These are phyloP conservation scores for Hymenoscyphus infarciens DNA, from an alignment of 2,329 filamentous ascomycete genomes.

Conservation along the genomic window DNA sequence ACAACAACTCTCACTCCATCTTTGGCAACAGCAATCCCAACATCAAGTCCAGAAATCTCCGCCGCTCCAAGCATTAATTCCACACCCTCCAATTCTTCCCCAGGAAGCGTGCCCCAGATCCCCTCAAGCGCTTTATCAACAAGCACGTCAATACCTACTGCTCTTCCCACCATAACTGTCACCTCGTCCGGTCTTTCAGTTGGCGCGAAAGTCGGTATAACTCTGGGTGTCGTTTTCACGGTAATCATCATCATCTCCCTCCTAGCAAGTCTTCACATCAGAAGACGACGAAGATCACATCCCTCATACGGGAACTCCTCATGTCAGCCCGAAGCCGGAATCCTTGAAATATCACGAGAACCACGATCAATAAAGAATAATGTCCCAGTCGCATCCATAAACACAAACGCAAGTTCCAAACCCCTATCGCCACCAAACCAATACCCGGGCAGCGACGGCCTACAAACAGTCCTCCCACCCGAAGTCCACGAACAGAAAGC, in stretches of 20 bases:
- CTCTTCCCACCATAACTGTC: background rate
- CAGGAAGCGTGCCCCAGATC: background rate
- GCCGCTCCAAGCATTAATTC: background rate
- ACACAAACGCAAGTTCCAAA: background rate
- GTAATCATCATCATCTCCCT: slow-evolving; percentile 1
- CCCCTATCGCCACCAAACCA: background rate
- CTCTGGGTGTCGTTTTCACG: slow-evolving; percentile 7
- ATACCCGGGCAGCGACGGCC: slow-evolving; percentile 9
- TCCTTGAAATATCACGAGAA: slow-evolving; percentile 12
- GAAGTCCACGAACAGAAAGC: slow-evolving; percentile 7
- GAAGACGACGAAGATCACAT: slow-evolving; percentile 7
- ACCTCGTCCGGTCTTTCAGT: slow-evolving; percentile 11
- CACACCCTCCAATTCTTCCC: background rate
- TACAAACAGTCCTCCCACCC: slow-evolving; percentile 8
- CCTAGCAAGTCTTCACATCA: slow-evolving; percentile 10
- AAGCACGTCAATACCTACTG: background rate
- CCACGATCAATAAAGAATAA: slow-evolving; percentile 8
- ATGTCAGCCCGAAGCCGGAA: background rate
- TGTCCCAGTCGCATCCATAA: background rate
- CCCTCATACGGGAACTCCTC: background rate
- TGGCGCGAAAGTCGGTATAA: slow-evolving; percentile 19
- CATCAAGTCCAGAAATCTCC: slow-evolving; percentile 3
- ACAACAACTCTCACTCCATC: background rate
- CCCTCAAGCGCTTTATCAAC: slow-evolving; percentile 1
- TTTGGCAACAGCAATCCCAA: background rate